Evolutionary conservation across 2,329 filamentous ascomycete genomes (phyloP).

Genomic region (Neoascochyta sp.): DNA sequence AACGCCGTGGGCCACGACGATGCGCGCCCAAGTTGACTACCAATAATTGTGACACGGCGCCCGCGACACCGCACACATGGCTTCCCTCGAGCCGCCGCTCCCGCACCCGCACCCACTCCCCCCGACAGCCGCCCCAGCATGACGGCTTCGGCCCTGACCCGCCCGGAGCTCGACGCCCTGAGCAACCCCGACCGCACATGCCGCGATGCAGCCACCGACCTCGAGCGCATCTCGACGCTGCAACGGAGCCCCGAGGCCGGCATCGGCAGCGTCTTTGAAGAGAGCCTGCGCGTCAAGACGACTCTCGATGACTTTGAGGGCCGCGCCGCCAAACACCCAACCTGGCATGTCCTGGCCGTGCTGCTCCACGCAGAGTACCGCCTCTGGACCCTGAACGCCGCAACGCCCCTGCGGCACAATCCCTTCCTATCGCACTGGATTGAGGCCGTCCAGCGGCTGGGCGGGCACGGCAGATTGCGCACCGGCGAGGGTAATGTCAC

Average conservation of each 20-base stretch:
- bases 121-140: conserved; percentile 16
- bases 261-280: conserved; percentile 21
- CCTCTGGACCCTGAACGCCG: conserved; percentile 31
- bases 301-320: conserved; percentile 30
- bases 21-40: too few species aligned
- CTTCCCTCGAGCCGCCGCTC: conserved; percentile 10
- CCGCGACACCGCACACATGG: conserved; percentile 19
- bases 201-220: conserved; percentile 10
- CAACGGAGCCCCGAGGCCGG: conserved; percentile 1
- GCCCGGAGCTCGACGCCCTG: conserved; percentile 21
- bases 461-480: not conserved
- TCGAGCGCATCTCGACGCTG: conserved; percentile 7
- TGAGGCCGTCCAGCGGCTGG: conserved; percentile 27
- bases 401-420: conserved; percentile 31
- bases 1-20: too few species aligned
- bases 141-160: conserved; percentile 17
- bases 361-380: conserved; percentile 37
- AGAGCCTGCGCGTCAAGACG: conserved; percentile 30
- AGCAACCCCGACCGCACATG: conserved; percentile 17
- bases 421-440: conserved; percentile 43
- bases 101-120: conserved; percentile 7
- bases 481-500: conserved; percentile 5
- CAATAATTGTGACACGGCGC: too few species aligned
- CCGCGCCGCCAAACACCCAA: conserved; percentile 15
- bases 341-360: conserved; percentile 20